Evolutionary conservation across 805 yeast genomes (phyloP).

Genomic region (Yarrowia sp.): DNA sequence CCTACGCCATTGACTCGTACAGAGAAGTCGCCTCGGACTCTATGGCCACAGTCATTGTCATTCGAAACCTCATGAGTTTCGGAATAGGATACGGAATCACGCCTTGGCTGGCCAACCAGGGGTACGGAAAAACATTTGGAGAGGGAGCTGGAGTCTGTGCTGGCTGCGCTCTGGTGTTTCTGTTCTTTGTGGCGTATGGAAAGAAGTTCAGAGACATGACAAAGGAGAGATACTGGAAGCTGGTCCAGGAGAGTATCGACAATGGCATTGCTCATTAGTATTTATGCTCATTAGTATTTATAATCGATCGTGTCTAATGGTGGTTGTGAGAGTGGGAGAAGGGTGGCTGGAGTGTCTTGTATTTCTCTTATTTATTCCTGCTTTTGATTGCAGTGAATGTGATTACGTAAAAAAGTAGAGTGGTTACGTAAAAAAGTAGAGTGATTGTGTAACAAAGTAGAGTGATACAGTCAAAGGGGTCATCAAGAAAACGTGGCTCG

Average conservation of each 20-base stretch:
- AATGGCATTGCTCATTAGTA: constrained; percentile 24
- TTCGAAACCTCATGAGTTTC: constrained; percentile 58
- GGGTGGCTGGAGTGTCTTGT: too few relatives aligned
- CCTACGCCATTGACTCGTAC: constrained; percentile 58
- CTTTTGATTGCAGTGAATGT: too few relatives aligned
- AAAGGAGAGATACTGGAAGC: constrained; percentile 16
- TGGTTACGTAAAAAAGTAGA: too few relatives aligned
- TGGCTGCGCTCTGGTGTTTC: not conserved
- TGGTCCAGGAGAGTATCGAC: constrained; percentile 25
- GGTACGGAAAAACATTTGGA: constrained; percentile 55
- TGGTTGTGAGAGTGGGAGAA: too few relatives aligned
- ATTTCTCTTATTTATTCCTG: too few relatives aligned
- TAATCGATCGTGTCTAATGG: not conserved
- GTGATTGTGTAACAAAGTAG: too few relatives aligned
- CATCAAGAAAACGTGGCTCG: too few relatives aligned
- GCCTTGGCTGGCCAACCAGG: constrained; percentile 57
- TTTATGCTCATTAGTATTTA: too few relatives aligned
- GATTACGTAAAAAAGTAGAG: too few relatives aligned
- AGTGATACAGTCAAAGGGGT: too few relatives aligned
- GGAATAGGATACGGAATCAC: constrained; percentile 61
- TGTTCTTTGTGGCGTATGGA: constrained; percentile 50
- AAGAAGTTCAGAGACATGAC: constrained; percentile 47
- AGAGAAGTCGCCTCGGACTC: constrained; percentile 55
- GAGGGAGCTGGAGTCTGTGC: constrained; percentile 15
- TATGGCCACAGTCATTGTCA: constrained; percentile 57